phyloP scores from a whole-genome alignment of 306 rosid species.

The Inga leiocalycina region DNA sequence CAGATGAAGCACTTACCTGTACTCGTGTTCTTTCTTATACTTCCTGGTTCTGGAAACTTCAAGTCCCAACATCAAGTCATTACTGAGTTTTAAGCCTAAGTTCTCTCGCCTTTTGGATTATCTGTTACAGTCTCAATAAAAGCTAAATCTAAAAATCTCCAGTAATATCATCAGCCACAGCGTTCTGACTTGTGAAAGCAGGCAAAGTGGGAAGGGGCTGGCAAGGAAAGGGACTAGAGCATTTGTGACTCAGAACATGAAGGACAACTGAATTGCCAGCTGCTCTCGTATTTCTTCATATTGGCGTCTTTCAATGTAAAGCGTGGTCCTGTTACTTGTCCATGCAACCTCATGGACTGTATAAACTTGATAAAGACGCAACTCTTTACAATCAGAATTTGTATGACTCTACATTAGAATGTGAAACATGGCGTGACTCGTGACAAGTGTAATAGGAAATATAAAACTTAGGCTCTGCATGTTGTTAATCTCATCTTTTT shows the following conservation, averaged over 20 bases:
- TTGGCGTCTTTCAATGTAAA: not conserved
- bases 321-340: not conserved
- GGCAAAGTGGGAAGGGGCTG: not conserved
- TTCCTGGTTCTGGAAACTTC: not conserved
- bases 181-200: not conserved
- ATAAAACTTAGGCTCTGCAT: not conserved
- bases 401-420: not conserved
- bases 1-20: not conserved
- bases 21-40: not conserved
- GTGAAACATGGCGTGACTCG: conserved; percentile 4
- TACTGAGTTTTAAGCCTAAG: not conserved
- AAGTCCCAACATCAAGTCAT: no score
- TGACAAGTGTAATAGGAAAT: not conserved
- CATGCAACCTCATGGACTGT: not conserved
- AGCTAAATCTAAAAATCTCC: not conserved
- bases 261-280: conserved; percentile 26
- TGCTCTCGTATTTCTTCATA: not conserved
- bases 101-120: not conserved
- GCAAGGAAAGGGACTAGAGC: conserved; percentile 10
- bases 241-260: conserved; percentile 29
- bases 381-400: conserved; percentile 36
- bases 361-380: conserved; percentile 39
- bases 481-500: not conserved
- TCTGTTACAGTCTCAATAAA: not conserved
- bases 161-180: not conserved